Conservation (phyloP, 2,329 filamentous ascomycete genomes). For the Fusarium sambucinum region DNA sequence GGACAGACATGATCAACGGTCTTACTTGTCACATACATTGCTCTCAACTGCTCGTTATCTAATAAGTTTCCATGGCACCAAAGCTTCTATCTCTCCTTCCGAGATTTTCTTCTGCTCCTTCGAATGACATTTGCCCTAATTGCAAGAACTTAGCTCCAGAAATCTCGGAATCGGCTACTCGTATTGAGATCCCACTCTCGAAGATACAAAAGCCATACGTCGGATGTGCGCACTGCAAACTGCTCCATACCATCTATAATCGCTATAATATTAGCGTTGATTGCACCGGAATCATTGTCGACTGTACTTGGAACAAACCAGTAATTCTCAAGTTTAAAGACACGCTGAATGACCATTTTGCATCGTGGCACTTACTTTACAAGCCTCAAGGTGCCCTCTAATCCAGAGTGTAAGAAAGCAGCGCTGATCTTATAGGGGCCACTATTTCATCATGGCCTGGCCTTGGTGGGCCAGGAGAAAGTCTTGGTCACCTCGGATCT, state of each 20-base stretch:
- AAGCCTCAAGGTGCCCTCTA: background rate
- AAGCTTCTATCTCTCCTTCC: background rate
- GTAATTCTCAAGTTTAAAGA: background rate
- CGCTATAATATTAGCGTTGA: background rate
- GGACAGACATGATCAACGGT: background rate
- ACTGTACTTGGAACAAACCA: background rate
- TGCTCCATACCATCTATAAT: background rate
- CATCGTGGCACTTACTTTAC: background rate
- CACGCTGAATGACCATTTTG: background rate
- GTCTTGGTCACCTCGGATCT: background rate
- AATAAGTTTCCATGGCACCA: background rate
- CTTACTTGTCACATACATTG: background rate
- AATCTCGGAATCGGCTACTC: background rate
- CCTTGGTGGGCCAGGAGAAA: background rate
- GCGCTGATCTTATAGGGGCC: background rate
- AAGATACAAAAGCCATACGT: background rate
- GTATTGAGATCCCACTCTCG: background rate
- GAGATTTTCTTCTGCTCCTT: background rate
- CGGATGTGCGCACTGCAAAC: background rate
- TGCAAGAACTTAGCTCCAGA: background rate
- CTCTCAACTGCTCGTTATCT: background rate
- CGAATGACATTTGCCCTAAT: background rate
- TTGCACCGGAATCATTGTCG: background rate
- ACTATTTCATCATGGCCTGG: background rate
- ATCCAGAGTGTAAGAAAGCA: background rate